These are phyloP conservation scores for Manihot esculenta DNA, from an alignment of 441 rosid species.

Conservation along the genomic window DNA sequence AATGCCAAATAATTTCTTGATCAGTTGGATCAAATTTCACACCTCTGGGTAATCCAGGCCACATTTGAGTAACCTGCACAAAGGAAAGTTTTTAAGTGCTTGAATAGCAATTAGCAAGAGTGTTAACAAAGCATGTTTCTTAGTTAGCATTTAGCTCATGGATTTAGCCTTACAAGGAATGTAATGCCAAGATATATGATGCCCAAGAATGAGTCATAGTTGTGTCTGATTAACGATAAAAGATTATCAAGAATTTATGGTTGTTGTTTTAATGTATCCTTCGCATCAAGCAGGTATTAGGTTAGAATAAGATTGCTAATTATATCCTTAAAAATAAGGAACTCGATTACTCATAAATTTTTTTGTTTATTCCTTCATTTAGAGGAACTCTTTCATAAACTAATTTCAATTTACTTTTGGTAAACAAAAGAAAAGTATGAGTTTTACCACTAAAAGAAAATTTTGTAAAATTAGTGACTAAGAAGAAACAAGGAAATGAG, in stretches of 20 bases:
- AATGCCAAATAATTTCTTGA: constrained; percentile 85
- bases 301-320: background rate
- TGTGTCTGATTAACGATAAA: background rate
- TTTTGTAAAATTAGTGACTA: background rate
- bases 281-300: background rate
- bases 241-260: background rate
- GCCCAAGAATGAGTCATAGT: background rate
- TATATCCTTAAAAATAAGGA: background rate
- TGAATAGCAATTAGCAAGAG: background rate
- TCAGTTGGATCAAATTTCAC: constrained; percentile 97
- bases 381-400: background rate
- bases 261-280: background rate
- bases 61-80: constrained; percentile 63
- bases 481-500: background rate
- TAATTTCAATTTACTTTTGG: background rate
- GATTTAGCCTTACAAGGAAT: background rate
- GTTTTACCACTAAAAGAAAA: background rate
- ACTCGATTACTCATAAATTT: background rate
- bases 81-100: constrained; percentile 4
- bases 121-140: background rate
- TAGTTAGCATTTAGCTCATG: background rate
- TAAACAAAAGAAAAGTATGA: background rate
- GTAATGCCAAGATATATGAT: background rate
- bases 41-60: constrained; percentile 94
- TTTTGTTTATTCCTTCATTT: background rate